Base-by-base conservation (phyloP, 2,329 filamentous ascomycete species). In the Thermoascus crustaceus region DNA sequence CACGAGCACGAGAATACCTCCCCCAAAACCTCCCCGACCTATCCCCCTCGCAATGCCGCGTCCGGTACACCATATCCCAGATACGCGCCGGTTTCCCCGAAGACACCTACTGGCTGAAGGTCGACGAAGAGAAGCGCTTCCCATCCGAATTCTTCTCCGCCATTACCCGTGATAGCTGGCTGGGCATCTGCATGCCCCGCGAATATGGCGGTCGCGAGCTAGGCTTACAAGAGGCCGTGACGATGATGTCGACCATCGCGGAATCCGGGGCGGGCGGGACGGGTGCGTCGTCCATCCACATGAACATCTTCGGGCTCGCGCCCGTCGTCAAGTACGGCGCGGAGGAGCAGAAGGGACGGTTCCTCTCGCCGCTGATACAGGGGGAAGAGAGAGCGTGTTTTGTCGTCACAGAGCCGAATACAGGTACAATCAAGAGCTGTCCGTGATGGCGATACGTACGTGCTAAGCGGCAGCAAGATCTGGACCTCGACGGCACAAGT, bases 191-290 rank as follows among this genome's bases (percentile, higher is more conserved):
- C 37, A 58, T 68, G 53, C 66, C 66, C 1, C 43, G 53, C 4
- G 48, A 55, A 25, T 65, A 63, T 40, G 64, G 65, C 0, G 66
- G 65, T 0, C 59, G 60, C 1, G 62, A 60, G 20, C 46, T 69
- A 1, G 66, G 66, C 0, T 57, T 61, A 29, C 50, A 60, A 2
- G 64, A 68, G 44, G 66, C 66, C 1, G 58, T 63, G 0, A 53
- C 66, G 3, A 68, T 68, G 66, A 64, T 69, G 62, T 64, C 68
- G 39, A 69, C 65, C 3, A 62, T 69, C 11, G 57, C 65, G 2
- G 66, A 68, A 45, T 60, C 53, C 1, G 66, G 66, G 0, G 66
- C 57, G 4, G 65, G 64, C 2, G 62, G 64, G 50, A 59, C 61
- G 1, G 66, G 54, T 4, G 59, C 61, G 1, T 62, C 57, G 5